These are phyloP conservation scores for Primulina eburnea DNA, from an alignment of 257 asterid species.

Conservation along the genomic window DNA sequence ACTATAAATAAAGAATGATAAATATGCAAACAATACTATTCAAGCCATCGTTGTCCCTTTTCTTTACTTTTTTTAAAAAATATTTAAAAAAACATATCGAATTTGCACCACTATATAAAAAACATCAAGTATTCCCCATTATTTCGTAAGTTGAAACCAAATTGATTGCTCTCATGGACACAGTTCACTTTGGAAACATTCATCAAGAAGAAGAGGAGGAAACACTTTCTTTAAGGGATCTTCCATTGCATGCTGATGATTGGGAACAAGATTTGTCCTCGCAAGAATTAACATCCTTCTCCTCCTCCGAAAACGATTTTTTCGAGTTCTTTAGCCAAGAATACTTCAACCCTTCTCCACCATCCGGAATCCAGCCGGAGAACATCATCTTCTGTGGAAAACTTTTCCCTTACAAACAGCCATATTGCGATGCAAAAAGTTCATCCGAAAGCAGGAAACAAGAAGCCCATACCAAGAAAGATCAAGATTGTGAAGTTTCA, in stretches of 20 bases:
- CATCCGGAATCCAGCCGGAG: conserved; percentile 18
- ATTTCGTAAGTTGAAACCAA: neutral
- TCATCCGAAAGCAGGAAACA: neutral
- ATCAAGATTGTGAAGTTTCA: neutral
- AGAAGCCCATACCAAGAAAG: neutral
- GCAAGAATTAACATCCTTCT: conserved; percentile 19
- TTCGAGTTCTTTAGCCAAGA: conserved; percentile 43
- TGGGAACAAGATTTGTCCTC: conserved; percentile 27
- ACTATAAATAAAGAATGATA: no score
- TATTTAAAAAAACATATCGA: no score
- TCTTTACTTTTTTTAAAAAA: no score
- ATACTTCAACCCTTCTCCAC: neutral
- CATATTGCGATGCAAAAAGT: neutral
- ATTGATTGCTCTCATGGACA: neutral
- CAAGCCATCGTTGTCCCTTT: neutral
- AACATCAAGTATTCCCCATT: neutral
- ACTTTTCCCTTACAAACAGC: conserved; percentile 32
- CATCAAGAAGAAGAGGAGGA: neutral
- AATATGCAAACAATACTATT: neutral
- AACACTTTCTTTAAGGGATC: neutral
- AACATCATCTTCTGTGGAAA: conserved; percentile 67
- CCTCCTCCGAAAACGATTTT: conserved; percentile 24
- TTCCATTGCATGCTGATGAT: neutral
- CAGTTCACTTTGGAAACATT: neutral
- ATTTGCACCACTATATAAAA: neutral